Evolutionary conservation across 306 rosid species (phyloP).

Genomic region (Castanospermum australe): DNA sequence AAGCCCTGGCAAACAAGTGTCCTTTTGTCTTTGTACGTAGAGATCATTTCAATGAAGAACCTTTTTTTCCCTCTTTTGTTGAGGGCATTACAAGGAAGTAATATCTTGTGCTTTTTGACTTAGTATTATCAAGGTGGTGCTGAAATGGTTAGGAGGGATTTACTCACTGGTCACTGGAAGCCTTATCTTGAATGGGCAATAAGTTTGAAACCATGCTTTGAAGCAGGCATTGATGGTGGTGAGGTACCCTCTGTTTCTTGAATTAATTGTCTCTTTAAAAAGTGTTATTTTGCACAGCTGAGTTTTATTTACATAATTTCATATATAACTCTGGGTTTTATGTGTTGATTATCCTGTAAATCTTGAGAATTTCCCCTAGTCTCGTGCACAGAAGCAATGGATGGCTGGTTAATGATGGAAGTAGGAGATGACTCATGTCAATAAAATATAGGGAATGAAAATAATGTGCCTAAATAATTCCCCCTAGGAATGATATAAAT

Average conservation of each 20-base stretch:
- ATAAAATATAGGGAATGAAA: background rate
- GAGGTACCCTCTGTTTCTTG: conserved; percentile 58
- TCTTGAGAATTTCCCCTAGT: background rate
- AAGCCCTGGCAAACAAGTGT: conserved; percentile 58
- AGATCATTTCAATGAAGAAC: conserved; percentile 81
- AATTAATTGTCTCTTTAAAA: conserved; percentile 4
- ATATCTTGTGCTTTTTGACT: background rate
- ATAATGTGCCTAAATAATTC: background rate
- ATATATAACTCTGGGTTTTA: background rate
- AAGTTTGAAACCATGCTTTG: conserved; percentile 93
- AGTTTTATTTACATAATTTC: background rate
- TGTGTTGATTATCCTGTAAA: background rate
- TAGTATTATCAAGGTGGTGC: conserved; percentile 91
- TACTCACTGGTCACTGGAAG: conserved; percentile 97
- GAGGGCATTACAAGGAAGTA: conserved; percentile 21
- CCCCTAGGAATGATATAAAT: background rate
- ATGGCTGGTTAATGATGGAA: background rate
- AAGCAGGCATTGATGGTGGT: conserved; percentile 91
- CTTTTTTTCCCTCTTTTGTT: conserved; percentile 41
- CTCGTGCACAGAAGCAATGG: background rate
- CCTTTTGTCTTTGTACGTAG: conserved; percentile 73
- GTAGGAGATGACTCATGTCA: background rate
- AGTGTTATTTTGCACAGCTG: background rate
- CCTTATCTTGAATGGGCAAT: conserved; percentile 97
- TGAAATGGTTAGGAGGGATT: conserved; percentile 97